Conservation (phyloP, 2,329 filamentous ascomycete genomes). For the Hymenoscyphus albidus region DNA sequence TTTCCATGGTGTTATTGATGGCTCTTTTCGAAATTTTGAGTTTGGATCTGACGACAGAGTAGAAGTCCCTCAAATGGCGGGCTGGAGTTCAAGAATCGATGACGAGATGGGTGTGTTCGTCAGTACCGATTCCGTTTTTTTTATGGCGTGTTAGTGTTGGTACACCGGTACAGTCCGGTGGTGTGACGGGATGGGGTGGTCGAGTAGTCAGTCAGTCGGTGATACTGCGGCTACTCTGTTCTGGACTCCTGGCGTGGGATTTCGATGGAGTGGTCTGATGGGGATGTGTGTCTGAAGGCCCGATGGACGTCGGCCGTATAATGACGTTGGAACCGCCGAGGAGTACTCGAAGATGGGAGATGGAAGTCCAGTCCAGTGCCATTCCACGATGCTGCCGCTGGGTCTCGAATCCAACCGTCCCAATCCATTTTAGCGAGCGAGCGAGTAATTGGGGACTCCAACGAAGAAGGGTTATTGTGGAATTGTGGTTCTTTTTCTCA, state of each 20-base stretch:
- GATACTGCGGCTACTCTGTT: neutral
- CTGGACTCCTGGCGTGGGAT: neutral
- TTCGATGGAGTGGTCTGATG: neutral
- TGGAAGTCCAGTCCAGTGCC: neutral
- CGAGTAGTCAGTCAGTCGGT: neutral
- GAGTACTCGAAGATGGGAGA: neutral
- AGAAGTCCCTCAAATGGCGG: neutral
- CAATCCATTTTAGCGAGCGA: too few species aligned
- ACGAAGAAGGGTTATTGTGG: too few species aligned
- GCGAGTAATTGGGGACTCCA: too few species aligned
- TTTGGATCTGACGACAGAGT: neutral
- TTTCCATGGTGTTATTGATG: neutral
- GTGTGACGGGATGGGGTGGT: too few species aligned
- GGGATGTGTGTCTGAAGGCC: neutral
- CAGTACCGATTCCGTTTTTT: too few species aligned
- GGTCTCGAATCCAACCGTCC: too few species aligned
- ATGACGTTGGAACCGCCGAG: neutral
- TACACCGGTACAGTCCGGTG: too few species aligned
- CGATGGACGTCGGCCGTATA: neutral
- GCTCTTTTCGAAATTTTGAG: neutral
- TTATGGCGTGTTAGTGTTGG: too few species aligned
- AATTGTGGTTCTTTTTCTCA: neutral
- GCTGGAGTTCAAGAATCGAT: neutral
- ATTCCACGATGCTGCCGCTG: neutral
- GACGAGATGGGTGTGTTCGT: neutral